Evolutionary conservation across 2,329 filamentous ascomycete species (phyloP).

Genomic region (Pestalotiopsis sp.): DNA sequence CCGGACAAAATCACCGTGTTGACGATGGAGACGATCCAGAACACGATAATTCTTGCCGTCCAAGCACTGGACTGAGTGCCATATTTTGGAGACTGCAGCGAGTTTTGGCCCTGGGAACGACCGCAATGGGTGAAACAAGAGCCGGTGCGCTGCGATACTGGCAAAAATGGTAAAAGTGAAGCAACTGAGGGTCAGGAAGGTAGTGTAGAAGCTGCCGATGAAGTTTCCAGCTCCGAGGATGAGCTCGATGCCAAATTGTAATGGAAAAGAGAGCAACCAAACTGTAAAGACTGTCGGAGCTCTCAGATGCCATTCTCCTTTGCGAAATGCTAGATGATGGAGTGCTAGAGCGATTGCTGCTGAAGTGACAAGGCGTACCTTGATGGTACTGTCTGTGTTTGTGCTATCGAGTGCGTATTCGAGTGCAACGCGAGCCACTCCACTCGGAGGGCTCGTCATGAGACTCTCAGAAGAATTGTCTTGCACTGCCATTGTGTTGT

Average conservation of each 20-base stretch:
- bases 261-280: not conserved
- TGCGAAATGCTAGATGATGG: not conserved
- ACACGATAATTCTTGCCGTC: not conserved
- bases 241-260: not conserved
- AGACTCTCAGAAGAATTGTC: not conserved
- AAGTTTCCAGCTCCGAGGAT: not conserved
- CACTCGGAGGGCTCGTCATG: not conserved
- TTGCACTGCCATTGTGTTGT: not conserved
- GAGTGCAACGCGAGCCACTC: not conserved
- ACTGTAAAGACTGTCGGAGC: not conserved
- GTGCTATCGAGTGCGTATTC: not conserved
- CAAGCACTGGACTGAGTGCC: not conserved
- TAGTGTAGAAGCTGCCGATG: not conserved
- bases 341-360: not conserved
- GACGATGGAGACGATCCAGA: not conserved
- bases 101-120: not conserved
- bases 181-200: not conserved
- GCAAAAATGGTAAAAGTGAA: not conserved
- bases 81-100: not conserved
- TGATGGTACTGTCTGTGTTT: not conserved
- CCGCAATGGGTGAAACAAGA: not conserved
- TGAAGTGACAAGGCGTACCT: not conserved
- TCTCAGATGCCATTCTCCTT: not conserved
- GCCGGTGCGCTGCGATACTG: not conserved
- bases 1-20: not conserved